Evolutionary conservation across 768 basidiomycete genomes (phyloP).

Genomic region (Dacryopinax primogenitus): DNA sequence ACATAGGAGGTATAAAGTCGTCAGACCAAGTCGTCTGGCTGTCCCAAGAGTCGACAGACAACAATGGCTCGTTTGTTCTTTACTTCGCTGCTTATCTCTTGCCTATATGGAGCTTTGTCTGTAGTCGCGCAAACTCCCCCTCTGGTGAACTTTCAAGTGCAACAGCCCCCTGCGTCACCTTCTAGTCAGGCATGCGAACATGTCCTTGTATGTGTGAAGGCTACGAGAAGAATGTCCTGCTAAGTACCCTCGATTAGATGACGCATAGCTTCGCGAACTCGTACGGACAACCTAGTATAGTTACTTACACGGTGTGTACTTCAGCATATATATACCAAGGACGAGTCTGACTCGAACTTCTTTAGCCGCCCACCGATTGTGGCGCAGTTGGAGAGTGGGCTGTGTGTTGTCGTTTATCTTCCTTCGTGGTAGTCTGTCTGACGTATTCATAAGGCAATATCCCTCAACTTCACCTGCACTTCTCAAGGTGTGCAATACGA

Average conservation of each 20-base stretch:
- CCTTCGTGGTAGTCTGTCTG: not conserved
- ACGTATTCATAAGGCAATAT: not conserved
- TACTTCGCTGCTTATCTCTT: not conserved
- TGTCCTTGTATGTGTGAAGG: conserved; percentile 41
- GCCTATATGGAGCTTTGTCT: not conserved
- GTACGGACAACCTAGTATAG: conserved; percentile 33
- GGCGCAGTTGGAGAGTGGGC: conserved; percentile 61
- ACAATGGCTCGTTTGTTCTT: not conserved
- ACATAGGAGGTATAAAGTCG: conserved; percentile 6
- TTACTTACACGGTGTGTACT: not conserved
- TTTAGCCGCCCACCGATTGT: conserved; percentile 59
- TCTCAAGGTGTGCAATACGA: conserved; percentile 46
- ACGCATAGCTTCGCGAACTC: conserved; percentile 65
- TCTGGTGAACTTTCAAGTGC: conserved; percentile 55
- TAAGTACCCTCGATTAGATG: not conserved
- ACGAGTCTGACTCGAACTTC: conserved; percentile 4
- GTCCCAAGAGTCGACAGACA: not conserved
- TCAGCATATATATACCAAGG: not conserved
- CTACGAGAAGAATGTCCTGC: conserved; percentile 8
- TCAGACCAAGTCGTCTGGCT: not conserved
- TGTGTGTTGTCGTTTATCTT: conserved; percentile 21
- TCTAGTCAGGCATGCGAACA: conserved; percentile 21
- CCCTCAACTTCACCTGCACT: conserved; percentile 9
- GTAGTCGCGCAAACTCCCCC: conserved; percentile 14
- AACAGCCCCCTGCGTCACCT: conserved; percentile 61